A percentile compares a stretch with the other conserved stretches of the same genome.
These are phyloP conservation scores for Leishmania guyanensis DNA, from an alignment of 208 protist species.

Conservation along the genomic window DNA sequence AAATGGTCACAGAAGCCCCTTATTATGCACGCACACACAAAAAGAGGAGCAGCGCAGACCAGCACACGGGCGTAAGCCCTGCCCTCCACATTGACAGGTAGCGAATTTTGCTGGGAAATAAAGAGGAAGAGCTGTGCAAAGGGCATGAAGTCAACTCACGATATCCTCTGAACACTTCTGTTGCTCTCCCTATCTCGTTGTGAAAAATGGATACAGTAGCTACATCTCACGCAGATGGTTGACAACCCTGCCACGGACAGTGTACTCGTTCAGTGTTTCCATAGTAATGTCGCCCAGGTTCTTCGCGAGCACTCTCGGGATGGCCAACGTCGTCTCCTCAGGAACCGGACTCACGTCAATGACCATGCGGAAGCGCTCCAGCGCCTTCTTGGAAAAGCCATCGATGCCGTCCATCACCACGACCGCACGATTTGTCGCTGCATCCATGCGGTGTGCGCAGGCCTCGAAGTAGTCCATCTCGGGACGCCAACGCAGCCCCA, in stretches of 20 bases:
- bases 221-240: conserved; percentile 42
- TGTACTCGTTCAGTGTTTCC: conserved; percentile 60
- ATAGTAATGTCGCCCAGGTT: conserved; percentile 63
- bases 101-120: background rate
- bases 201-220: background rate
- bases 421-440: conserved; percentile 57
- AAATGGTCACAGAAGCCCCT: background rate
- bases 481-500: conserved; percentile 67
- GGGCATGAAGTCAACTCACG: background rate
- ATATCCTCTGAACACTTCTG: background rate
- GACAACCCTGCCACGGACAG: conserved; percentile 30
- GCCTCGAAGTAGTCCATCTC: conserved; percentile 88
- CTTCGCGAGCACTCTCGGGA: conserved; percentile 42
- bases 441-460: conserved; percentile 70
- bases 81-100: background rate
- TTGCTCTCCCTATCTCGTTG: background rate
- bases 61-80: background rate
- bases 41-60: background rate
- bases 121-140: background rate
- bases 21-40: too few relatives aligned
- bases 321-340: conserved; percentile 41
- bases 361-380: conserved; percentile 82
- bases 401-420: conserved; percentile 84
- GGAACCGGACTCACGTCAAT: conserved; percentile 64
- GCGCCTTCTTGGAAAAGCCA: conserved; percentile 72